Conservation (phyloP, 2,329 filamentous ascomycete genomes). For the Neocucurbitaria cava region DNA sequence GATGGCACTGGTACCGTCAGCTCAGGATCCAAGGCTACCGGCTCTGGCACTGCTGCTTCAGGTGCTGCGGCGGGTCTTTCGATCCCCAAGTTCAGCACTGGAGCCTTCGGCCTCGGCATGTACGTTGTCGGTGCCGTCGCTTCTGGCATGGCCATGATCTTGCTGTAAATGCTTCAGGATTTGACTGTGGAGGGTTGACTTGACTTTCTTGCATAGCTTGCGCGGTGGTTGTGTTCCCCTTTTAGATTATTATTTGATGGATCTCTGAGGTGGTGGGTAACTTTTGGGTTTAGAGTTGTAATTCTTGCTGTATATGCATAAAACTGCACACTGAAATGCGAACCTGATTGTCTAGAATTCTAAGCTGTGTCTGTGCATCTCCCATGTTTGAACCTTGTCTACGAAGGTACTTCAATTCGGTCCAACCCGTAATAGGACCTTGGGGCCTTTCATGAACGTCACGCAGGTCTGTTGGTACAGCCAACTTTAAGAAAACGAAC, state of each 20-base stretch:
- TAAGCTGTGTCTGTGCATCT: neutral
- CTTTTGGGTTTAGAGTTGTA: neutral
- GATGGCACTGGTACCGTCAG: conserved; percentile 63
- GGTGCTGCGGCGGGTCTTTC: conserved; percentile 52
- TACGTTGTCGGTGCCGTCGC: conserved; percentile 60
- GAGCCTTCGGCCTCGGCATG: conserved; percentile 56
- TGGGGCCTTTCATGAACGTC: too few relatives aligned
- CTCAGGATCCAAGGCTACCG: conserved; percentile 43
- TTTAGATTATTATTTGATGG: neutral
- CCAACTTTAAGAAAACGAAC: too few relatives aligned
- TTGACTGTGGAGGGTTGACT: neutral
- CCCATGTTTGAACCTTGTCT: neutral
- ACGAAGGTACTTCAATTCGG: neutral
- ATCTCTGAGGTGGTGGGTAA: neutral
- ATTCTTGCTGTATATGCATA: neutral
- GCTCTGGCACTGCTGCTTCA: conserved; percentile 15
- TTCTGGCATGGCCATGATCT: conserved; percentile 62
- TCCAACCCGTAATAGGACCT: too few relatives aligned
- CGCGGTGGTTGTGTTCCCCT: neutral
- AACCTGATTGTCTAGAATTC: neutral
- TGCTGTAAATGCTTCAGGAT: conserved; percentile 53
- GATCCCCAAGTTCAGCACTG: conserved; percentile 55
- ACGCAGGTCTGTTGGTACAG: too few relatives aligned
- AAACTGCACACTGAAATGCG: conserved; percentile 1
- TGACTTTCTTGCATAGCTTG: conserved; percentile 6